Conservation (phyloP, 345 rosid species). For the Bruguiera parviflora region DNA sequence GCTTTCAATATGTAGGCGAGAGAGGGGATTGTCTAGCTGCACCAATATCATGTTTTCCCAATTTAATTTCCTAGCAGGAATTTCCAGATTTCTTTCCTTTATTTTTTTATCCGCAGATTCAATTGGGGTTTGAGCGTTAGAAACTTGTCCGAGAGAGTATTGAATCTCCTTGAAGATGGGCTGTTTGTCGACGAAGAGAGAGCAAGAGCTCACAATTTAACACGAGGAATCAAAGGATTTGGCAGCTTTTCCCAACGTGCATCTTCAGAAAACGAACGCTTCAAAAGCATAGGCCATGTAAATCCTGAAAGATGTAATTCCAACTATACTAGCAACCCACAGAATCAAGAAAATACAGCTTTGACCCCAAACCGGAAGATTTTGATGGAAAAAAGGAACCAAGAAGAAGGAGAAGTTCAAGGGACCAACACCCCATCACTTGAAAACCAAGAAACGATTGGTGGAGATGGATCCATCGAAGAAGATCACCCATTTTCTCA, state of each 20-base stretch:
- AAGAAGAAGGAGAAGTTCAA: too few relatives aligned
- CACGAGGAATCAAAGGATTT: conserved; percentile 57
- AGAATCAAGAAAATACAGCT: too few relatives aligned
- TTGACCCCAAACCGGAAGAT: too few relatives aligned
- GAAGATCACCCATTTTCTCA: conserved; percentile 45
- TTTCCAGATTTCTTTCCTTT: background rate
- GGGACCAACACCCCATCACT: too few relatives aligned
- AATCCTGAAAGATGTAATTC: too few relatives aligned
- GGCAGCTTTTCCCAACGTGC: conserved; percentile 50
- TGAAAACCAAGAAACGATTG: too few relatives aligned
- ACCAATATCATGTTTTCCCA: background rate
- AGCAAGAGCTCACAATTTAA: conserved; percentile 42
- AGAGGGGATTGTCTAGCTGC: conserved; percentile 33
- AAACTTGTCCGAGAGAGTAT: conserved; percentile 39
- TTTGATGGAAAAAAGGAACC: too few relatives aligned
- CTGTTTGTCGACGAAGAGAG: conserved; percentile 45
- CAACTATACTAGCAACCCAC: too few relatives aligned
- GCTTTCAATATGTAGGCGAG: conserved; percentile 49
- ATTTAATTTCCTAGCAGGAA: too few relatives aligned
- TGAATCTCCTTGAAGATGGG: conserved; percentile 47
- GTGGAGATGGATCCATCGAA: background rate
- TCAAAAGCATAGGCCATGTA: background rate
- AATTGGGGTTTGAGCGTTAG: conserved; percentile 57
- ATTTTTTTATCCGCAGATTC: conserved; percentile 31
- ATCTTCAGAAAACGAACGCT: conserved; percentile 14